These are phyloP conservation scores for Notholithocarpus densiflorus DNA, from an alignment of 306 rosid species.

Conservation along the genomic window DNA sequence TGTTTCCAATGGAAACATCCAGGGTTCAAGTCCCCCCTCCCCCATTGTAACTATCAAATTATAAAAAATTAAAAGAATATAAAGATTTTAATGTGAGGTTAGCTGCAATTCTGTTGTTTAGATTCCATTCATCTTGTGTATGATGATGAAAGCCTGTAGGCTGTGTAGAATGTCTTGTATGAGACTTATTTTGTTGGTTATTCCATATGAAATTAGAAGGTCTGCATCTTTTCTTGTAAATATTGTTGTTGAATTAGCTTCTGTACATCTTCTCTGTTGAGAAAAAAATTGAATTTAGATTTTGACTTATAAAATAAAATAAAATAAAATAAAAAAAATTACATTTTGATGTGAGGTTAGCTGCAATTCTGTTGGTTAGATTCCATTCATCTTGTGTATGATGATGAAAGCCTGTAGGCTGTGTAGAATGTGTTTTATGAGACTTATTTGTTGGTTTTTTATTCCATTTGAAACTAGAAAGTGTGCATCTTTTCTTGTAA, in stretches of 20 bases:
- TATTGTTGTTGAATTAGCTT: not conserved
- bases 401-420: not conserved
- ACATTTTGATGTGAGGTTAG: not conserved
- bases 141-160: not conserved
- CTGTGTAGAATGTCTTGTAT: not conserved
- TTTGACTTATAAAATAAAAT: too few relatives aligned
- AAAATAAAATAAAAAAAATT: too few relatives aligned
- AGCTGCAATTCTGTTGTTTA: not conserved
- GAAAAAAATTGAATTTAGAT: not conserved
- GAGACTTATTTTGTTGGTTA: not conserved
- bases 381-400: not conserved
- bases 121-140: not conserved
- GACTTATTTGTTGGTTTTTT: not conserved
- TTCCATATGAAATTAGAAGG: not conserved
- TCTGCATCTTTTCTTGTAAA: not conserved
- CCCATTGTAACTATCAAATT: too few relatives aligned
- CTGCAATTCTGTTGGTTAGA: not conserved
- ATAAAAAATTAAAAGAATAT: too few relatives aligned
- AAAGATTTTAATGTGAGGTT: too few relatives aligned
- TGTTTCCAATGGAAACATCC: too few relatives aligned
- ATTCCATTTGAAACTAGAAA: not conserved
- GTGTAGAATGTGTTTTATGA: not conserved
- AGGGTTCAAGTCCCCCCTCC: too few relatives aligned
- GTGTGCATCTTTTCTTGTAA: not conserved
- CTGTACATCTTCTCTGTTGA: not conserved